A percentile compares a stretch with the other conserved stretches of the same genome.
phyloP scores from a whole-genome alignment of 306 rosid genomes.

The Adenanthera pavonina region DNA sequence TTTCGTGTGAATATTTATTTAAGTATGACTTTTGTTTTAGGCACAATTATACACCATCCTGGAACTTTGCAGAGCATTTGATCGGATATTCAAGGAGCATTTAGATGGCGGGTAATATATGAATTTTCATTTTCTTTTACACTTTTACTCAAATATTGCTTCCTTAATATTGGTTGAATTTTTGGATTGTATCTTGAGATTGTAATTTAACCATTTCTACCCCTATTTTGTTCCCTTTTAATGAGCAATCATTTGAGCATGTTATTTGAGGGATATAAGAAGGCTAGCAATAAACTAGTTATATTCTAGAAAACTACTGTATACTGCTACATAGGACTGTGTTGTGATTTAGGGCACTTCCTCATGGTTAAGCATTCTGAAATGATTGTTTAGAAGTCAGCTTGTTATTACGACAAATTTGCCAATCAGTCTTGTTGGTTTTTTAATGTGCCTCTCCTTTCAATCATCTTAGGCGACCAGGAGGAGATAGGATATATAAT shows the following conservation, averaged over 20 bases:
- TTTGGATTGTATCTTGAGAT: conserved; percentile 12
- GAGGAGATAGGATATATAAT: conserved; percentile 95
- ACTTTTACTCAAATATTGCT: background rate
- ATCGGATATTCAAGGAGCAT: conserved; percentile 95
- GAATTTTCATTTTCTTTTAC: conserved; percentile 14
- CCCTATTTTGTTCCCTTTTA: background rate
- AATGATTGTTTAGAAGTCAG: conserved; percentile 24
- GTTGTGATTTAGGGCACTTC: conserved; percentile 17
- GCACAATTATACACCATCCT: conserved; percentile 91
- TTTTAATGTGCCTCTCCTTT: conserved; percentile 7
- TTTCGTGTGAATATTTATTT: conserved; percentile 18
- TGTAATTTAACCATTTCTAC: conserved; percentile 21
- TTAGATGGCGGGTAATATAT: conserved; percentile 91
- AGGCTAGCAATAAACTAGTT: background rate
- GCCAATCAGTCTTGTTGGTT: conserved; percentile 19
- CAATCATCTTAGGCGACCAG: conserved; percentile 70
- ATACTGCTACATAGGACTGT: background rate
- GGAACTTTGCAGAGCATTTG: conserved; percentile 97
- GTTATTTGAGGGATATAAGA: background rate
- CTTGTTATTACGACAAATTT: conserved; percentile 10
- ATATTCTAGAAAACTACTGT: conserved; percentile 9
- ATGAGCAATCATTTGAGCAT: background rate
- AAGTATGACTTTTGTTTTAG: conserved; percentile 50
- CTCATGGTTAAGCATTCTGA: conserved; percentile 32
- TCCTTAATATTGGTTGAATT: conserved; percentile 11